A percentile compares a stretch with the other conserved stretches of the same genome.
phyloP scores from a whole-genome alignment of 768 basidiomycete species.

The Tubosaeta sp. region DNA sequence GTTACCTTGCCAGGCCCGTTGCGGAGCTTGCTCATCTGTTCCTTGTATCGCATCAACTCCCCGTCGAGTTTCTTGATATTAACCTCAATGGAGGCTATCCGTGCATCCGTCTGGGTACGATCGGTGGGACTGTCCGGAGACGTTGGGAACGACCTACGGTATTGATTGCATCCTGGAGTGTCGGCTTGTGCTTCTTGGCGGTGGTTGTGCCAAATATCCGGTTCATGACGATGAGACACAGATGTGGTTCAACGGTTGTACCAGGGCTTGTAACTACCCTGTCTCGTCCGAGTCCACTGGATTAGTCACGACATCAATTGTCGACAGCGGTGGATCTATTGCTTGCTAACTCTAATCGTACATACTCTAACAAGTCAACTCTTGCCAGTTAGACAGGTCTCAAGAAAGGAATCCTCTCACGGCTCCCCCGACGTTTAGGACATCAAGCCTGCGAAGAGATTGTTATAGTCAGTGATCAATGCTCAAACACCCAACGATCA shows the following conservation, averaged over 20 bases:
- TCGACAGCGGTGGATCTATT: background rate
- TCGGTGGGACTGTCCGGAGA: background rate
- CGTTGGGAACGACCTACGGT: conserved; percentile 49
- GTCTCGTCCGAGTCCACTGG: background rate
- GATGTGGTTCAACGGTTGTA: background rate
- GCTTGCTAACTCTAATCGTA: background rate
- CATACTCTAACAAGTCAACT: background rate
- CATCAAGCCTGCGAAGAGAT: conserved; percentile 57
- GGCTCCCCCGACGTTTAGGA: conserved; percentile 86
- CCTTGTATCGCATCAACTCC: conserved; percentile 87
- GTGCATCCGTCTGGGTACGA: conserved; percentile 69
- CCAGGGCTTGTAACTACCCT: background rate
- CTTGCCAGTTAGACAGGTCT: background rate
- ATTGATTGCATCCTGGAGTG: conserved; percentile 88
- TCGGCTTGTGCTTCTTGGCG: conserved; percentile 79
- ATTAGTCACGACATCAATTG: background rate
- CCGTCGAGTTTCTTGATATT: conserved; percentile 96
- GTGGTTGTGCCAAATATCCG: conserved; percentile 76
- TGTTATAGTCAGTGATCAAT: conserved; percentile 9
- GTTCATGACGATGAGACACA: conserved; percentile 54
- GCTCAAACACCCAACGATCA: background rate
- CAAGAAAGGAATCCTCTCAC: conserved; percentile 83
- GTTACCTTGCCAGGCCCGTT: conserved; percentile 92
- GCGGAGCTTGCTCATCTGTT: conserved; percentile 91
- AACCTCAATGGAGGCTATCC: conserved; percentile 87